Percentiles rank a stretch among this genome's conserved stretches.
Conservation (phyloP, 2,329 filamentous ascomycete genomes). For the Hypomyces perniciosus region DNA sequence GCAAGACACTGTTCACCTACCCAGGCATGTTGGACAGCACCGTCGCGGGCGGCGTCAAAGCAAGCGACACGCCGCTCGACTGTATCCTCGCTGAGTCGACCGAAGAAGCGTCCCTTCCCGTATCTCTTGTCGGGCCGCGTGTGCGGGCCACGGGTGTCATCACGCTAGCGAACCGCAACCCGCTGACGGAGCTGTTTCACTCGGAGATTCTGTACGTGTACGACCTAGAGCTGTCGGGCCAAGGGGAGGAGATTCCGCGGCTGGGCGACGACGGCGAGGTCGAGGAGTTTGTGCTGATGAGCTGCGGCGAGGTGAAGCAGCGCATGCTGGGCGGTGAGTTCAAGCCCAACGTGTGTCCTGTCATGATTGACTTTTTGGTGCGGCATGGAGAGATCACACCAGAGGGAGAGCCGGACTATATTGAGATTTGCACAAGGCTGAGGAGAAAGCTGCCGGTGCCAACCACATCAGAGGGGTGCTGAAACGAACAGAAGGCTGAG, state of each 20-base stretch:
- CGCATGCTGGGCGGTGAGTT: slow-evolving; percentile 65
- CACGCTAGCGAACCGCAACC: slow-evolving; percentile 29
- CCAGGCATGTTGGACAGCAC: slow-evolving; percentile 72
- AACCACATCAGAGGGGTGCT: slow-evolving; percentile 17
- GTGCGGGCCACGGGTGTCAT: slow-evolving; percentile 27
- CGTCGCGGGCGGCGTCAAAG: slow-evolving; percentile 70
- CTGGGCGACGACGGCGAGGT: slow-evolving; percentile 79
- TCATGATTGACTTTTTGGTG: slow-evolving; percentile 77
- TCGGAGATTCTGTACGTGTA: slow-evolving; percentile 59
- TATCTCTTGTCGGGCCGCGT: slow-evolving; percentile 20
- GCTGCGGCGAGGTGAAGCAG: slow-evolving; percentile 50
- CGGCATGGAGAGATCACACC: slow-evolving; percentile 67
- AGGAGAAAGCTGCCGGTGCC: slow-evolving; percentile 39
- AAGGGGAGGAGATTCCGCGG: slow-evolving; percentile 50
- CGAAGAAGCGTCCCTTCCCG: slow-evolving; percentile 57
- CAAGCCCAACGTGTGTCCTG: slow-evolving; percentile 75
- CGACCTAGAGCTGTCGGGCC: slow-evolving; percentile 59
- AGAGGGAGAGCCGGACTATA: slow-evolving; percentile 66
- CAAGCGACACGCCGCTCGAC: slow-evolving; percentile 58
- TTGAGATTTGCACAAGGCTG: slow-evolving; percentile 54
- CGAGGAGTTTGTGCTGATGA: slow-evolving; percentile 65
- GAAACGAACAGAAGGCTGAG: too few species aligned
- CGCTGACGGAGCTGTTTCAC: slow-evolving; percentile 25
- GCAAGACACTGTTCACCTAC: slow-evolving; percentile 63
- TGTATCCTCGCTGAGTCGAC: slow-evolving; percentile 65